Evolutionary conservation across 495 filamentous ascomycete species (phyloP), one percentile per base, ranked within the genome.

Genomic region (Aspergillus sparsus): DNA sequence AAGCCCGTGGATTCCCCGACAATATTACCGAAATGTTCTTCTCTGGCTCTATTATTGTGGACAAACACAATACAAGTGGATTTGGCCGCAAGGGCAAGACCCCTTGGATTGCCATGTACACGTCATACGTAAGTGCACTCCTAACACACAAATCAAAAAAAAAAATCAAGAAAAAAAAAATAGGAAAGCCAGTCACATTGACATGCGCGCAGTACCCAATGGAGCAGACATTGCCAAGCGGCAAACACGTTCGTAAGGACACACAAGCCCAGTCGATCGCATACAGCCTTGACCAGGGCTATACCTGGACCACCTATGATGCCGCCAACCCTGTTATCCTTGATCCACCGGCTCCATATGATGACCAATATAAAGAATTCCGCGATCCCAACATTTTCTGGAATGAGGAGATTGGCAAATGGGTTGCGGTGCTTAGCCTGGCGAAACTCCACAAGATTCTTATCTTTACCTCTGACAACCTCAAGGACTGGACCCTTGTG

Each of bases 321-420:
- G 64, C 58, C 9, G 68, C 49, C 2, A 85, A 87, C 52, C 83
- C 84, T 5, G 74, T 87, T 32, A 78, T 87, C 15, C 63, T 66
- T 21, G 73, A 71, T 46, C 69, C 71, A 0, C 74, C 77, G 3
- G 68, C 66, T 55, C 76, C 61, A 61, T 67, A 63, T 35, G 7
- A 61, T 61, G 59, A 62, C 7, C 65, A 74, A 41, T 70, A 61
- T 18, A 41, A 58, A 34, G 67, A 86, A 37, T 86, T 85, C 68
- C 79, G 85, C 10, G 83, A 86, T 63, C 83, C 85, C 0, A 81
- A 83, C 60, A 75, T 85, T 8, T 71, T 83, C 55, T 81, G 82
- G 75, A 76, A 85, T 49, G 71, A 71, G 5, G 50, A 58, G 0
- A 78, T 71, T 8, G 50, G 73, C 9, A 71, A 71, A 50, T 86